These are phyloP conservation scores for Dendryphion nanum DNA, from an alignment of 2,329 filamentous ascomycete species.

Conservation along the genomic window DNA sequence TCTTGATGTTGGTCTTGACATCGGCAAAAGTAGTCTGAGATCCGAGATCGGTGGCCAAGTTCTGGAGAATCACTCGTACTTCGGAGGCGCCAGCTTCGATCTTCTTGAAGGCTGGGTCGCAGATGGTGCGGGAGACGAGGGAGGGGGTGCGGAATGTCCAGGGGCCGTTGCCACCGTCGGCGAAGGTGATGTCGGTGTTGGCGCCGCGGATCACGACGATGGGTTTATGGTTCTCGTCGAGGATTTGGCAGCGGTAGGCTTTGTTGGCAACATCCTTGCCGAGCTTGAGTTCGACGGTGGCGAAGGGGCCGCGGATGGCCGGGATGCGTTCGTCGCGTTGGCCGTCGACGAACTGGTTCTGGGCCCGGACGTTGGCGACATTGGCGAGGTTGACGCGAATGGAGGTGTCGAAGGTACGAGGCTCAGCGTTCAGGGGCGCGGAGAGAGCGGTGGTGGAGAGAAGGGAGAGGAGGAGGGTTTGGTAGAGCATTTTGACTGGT, in stretches of 20 bases:
- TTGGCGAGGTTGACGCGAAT: slow-evolving; percentile 6
- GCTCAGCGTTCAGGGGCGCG: slow-evolving; percentile 5
- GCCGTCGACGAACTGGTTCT: slow-evolving; percentile 6
- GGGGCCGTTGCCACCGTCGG: slow-evolving; percentile 8
- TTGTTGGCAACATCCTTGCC: slow-evolving; percentile 7
- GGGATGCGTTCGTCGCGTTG: slow-evolving; percentile 5
- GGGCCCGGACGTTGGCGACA: slow-evolving; percentile 6
- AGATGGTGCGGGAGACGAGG: slow-evolving; percentile 5
- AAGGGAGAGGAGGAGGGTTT: slow-evolving; percentile 8
- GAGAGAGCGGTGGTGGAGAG: slow-evolving; percentile 11
- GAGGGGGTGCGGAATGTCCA: slow-evolving; percentile 6
- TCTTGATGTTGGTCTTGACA: slow-evolving; percentile 4
- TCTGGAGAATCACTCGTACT: background rate
- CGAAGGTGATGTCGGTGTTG: slow-evolving; percentile 16
- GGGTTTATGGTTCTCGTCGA: slow-evolving; percentile 8
- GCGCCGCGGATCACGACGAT: slow-evolving; percentile 11
- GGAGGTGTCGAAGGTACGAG: background rate
- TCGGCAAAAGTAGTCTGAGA: slow-evolving; percentile 8
- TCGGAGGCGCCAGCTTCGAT: background rate
- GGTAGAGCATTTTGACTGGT: slow-evolving; percentile 14
- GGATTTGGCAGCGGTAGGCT: slow-evolving; percentile 14
- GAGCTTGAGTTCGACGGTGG: slow-evolving; percentile 10
- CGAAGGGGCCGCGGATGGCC: slow-evolving; percentile 4
- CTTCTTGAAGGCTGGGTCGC: slow-evolving; percentile 7
- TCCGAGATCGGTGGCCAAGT: slow-evolving; percentile 3